These are phyloP conservation scores for Taiozyma sp. DNA, from an alignment of 1,139 yeast genomes.

Conservation along the genomic window DNA sequence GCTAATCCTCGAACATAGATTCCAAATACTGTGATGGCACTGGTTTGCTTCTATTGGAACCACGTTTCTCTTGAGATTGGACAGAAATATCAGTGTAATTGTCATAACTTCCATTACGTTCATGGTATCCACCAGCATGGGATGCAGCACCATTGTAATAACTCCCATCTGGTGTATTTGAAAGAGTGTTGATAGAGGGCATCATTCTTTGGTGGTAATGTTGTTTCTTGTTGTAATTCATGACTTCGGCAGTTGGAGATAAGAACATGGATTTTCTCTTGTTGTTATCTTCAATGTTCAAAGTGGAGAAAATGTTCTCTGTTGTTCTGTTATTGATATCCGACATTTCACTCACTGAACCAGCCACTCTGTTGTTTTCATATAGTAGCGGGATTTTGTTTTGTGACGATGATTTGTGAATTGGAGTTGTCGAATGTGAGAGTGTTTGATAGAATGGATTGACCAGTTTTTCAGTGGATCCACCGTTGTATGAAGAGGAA, in stretches of 20 bases:
- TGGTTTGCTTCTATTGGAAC: slow-evolving; percentile 22
- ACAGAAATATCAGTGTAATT: slow-evolving; percentile 11
- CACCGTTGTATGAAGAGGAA: slow-evolving; percentile 13
- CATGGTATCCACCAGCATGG: slow-evolving; percentile 3
- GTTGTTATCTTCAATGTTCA: slow-evolving; percentile 8
- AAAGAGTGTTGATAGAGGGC: slow-evolving; percentile 11
- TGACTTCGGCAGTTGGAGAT: slow-evolving; percentile 77
- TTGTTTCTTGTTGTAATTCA: slow-evolving; percentile 34
- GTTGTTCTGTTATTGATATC: slow-evolving; percentile 2
- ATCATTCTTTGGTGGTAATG: slow-evolving; percentile 13
- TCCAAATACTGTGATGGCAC: slow-evolving; percentile 58
- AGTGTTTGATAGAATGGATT: slow-evolving; percentile 6
- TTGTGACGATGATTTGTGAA: slow-evolving; percentile 11
- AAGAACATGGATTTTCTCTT: slow-evolving; percentile 47
- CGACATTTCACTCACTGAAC: slow-evolving; percentile 9
- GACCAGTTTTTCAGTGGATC: slow-evolving; percentile 12
- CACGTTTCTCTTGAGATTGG: slow-evolving; percentile 17
- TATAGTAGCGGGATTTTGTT: slow-evolving; percentile 19
- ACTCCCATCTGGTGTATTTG: slow-evolving; percentile 2
- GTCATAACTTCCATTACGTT: slow-evolving; percentile 11
- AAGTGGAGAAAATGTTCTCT: slow-evolving; percentile 12
- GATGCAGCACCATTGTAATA: neutral
- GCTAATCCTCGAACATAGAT: slow-evolving; percentile 41
- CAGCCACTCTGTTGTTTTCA: slow-evolving; percentile 8
- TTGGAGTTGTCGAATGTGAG: slow-evolving; percentile 4